Evolutionary conservation across 768 basidiomycete species (phyloP).

Genomic region (Psilocybe subaeruginosa): DNA sequence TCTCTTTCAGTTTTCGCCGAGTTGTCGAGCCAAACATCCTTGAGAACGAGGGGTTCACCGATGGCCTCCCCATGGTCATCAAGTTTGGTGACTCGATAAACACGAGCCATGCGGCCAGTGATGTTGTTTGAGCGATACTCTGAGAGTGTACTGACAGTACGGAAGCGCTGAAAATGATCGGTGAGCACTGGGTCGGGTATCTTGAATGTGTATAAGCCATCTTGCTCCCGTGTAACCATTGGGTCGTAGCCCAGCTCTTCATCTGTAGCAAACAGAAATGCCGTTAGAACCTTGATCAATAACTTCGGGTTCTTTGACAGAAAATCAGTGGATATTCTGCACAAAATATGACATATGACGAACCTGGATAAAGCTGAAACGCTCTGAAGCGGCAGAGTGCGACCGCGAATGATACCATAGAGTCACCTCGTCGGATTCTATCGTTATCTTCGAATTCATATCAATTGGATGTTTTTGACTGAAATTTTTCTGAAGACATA

Average conservation of each 20-base stretch:
- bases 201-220: not conserved
- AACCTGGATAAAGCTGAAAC: not conserved
- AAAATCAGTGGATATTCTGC: not conserved
- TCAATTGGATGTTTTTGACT: not conserved
- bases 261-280: conserved; percentile 2
- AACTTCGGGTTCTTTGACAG: not conserved
- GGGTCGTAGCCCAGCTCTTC: conserved; percentile 2
- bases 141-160: not conserved
- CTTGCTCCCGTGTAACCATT: not conserved
- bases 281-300: conserved; percentile 1
- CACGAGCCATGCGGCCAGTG: conserved; percentile 8
- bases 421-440: not conserved
- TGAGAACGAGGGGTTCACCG: conserved; percentile 3
- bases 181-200: not conserved
- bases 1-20: conserved; percentile 6
- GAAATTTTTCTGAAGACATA: not conserved
- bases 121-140: conserved; percentile 10
- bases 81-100: not conserved
- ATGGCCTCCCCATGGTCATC: not conserved
- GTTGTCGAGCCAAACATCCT: conserved; percentile 15
- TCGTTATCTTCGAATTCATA: not conserved
- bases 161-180: not conserved
- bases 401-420: not conserved
- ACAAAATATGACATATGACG: not conserved
- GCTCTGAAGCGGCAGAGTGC: not conserved